Base-by-base conservation (phyloP, 1,139 yeast species). In the Hemisphaericaspora xylanilytica region DNA sequence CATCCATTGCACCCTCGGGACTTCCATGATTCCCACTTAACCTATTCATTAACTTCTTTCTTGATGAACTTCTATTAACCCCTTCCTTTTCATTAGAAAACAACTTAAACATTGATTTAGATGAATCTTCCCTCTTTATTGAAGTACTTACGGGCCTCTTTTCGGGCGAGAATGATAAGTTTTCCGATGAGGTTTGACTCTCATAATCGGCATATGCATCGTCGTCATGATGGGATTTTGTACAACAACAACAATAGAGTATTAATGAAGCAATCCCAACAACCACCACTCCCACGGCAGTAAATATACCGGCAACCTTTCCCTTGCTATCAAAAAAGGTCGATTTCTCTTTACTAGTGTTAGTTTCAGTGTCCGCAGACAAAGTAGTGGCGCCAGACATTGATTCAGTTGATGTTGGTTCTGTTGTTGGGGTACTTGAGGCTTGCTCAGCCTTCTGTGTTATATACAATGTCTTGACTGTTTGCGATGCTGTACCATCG, bases 231-330 rank as follows among this genome's bases (percentile, higher is more conserved):
- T 28, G 21, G 11, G 31, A 21, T 8, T 39, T 36, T 17, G 46
- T 37, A 20, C 65, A 65, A 42, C 70, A 69, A 46, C 73, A 70
- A 49, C 67, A 68, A 49, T 65, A 68, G 6, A 67, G 42, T 1
- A 65, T 40, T 3, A 59, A 66, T 0, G 50, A 30, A 1, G 77
- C 45, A 1, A 78, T 35, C 0, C 70, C 78, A 1, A 71, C 52
- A 0, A 61, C 75, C 3, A 76, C 78, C 3, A 81, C 54, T 2
- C 84, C 88, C 5, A 83, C 88, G 0, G 75, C 88, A 0, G 84
- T 74, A 58, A 83, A 83, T 0, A 82, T 80, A 10, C 89, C 89
- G 0, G 87, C 89, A 1, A 83, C 88, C 48, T 80, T 80, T 1
- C 85, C 87, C 40, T 68, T 73, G 37, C 74, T 61, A 46, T 73